Evolutionary conservation across 805 yeast genomes (phyloP).

Genomic region (Myxozyma udenii): DNA sequence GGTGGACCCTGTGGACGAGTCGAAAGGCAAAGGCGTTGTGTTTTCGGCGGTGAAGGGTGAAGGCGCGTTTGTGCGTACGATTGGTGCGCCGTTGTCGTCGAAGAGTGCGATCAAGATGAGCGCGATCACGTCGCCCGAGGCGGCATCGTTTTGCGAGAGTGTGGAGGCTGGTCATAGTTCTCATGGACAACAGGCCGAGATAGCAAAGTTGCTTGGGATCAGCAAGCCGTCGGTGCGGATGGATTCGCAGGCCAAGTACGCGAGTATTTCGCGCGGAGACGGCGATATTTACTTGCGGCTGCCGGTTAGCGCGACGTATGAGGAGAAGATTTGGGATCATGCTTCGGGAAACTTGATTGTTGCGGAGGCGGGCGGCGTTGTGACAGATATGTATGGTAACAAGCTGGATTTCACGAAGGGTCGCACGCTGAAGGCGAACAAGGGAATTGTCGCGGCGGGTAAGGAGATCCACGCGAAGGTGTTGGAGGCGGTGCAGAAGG

Average conservation of each 20-base stretch:
- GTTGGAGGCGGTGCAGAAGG: slow-evolving; percentile 26
- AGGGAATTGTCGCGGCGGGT: slow-evolving; percentile 87
- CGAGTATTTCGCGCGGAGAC: slow-evolving; percentile 82
- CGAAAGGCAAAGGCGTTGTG: slow-evolving; percentile 61
- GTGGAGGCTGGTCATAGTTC: slow-evolving; percentile 95
- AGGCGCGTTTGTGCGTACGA: slow-evolving; percentile 52
- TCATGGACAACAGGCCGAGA: slow-evolving; percentile 75
- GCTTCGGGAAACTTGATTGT: slow-evolving; percentile 91
- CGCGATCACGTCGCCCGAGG: slow-evolving; percentile 42
- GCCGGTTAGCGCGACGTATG: slow-evolving; percentile 70
- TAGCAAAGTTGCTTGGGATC: slow-evolving; percentile 64
- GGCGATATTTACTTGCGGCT: slow-evolving; percentile 90
- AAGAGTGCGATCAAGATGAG: slow-evolving; percentile 52
- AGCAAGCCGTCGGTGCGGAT: slow-evolving; percentile 61
- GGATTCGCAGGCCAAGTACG: slow-evolving; percentile 96
- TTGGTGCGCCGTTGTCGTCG: slow-evolving; percentile 29
- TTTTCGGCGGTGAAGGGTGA: slow-evolving; percentile 65
- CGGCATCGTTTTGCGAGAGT: slow-evolving; percentile 78
- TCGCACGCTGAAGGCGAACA: slow-evolving; percentile 63
- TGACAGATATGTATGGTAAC: slow-evolving; percentile 76
- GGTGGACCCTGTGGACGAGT: slow-evolving; percentile 41
- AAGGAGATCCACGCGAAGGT: slow-evolving; percentile 21
- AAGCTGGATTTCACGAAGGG: slow-evolving; percentile 82
- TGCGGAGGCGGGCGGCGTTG: slow-evolving; percentile 86
- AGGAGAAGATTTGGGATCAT: slow-evolving; percentile 98